Conservation (phyloP, 805 yeast genomes). For the Metschnikowia matae region DNA sequence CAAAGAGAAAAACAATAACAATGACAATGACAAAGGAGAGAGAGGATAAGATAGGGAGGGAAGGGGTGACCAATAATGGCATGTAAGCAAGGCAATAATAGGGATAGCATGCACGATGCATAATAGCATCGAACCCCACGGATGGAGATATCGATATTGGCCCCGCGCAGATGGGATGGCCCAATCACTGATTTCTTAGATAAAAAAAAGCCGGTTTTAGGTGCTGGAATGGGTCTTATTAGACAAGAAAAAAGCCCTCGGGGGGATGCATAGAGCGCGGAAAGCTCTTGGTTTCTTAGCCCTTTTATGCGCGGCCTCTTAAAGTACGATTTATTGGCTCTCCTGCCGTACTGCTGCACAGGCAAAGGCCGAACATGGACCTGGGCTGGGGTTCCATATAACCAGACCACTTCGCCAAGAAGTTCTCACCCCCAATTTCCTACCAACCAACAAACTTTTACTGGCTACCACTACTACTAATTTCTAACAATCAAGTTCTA, state of each 20-base stretch:
- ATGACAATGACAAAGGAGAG: too few species aligned
- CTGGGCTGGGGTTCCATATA: neutral
- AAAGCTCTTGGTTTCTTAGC: conserved; percentile 1
- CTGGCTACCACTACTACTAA: too few species aligned
- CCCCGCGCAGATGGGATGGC: neutral
- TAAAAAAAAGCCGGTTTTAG: neutral
- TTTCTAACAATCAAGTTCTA: too few species aligned
- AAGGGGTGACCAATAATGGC: too few species aligned
- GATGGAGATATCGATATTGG: conserved; percentile 4
- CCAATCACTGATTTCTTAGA: conserved; percentile 1
- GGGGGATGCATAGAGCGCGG: neutral
- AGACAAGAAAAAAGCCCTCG: conserved; percentile 2
- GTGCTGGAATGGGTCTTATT: neutral
- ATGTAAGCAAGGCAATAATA: neutral
- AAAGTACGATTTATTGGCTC: neutral
- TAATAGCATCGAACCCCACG: neutral
- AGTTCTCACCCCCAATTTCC: neutral
- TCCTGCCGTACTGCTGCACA: conserved; percentile 1
- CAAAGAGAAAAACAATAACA: too few species aligned
- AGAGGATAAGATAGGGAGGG: too few species aligned
- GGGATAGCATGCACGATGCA: neutral
- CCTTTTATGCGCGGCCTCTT: neutral
- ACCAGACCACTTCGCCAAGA: neutral
- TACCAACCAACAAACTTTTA: too few species aligned
- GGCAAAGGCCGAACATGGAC: conserved; percentile 4